phyloP scores from a whole-genome alignment of 768 basidiomycete species.

The Boletus tylopilopsis region DNA sequence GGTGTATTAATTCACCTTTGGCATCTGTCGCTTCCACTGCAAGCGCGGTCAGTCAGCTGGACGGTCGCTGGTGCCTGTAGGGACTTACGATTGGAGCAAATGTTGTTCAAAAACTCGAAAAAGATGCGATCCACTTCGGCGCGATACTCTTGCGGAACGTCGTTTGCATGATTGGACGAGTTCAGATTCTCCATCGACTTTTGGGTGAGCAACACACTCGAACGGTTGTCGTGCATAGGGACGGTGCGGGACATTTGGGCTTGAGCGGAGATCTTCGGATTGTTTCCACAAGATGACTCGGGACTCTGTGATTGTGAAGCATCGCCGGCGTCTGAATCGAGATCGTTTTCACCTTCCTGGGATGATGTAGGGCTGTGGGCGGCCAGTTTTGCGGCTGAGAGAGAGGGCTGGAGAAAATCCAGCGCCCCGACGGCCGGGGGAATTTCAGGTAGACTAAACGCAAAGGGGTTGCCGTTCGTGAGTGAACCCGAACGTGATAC shows the following conservation, averaged over 20 bases:
- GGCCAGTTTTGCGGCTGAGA: conserved; percentile 6
- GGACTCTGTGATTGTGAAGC: conserved; percentile 29
- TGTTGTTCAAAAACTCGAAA: conserved; percentile 79
- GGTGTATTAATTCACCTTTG: conserved; percentile 97
- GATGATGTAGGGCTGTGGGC: conserved; percentile 33
- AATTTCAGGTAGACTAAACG: conserved; percentile 34
- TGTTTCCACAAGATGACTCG: conserved; percentile 28
- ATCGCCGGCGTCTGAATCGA: conserved; percentile 41
- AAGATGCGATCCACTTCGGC: conserved; percentile 87
- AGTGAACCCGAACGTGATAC: conserved; percentile 59
- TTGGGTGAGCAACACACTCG: conserved; percentile 13
- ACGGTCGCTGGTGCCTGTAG: conserved; percentile 6
- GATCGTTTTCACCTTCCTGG: conserved; percentile 51
- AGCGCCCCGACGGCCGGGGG: conserved; percentile 24
- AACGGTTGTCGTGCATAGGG: conserved; percentile 13
- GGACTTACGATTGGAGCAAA: conserved; percentile 84
- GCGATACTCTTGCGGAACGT: conserved; percentile 78
- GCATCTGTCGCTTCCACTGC: conserved; percentile 88
- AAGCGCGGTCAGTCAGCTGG: conserved; percentile 17
- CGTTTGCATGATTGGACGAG: conserved; percentile 41
- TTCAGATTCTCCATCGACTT: conserved; percentile 27
- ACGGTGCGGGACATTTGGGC: conserved; percentile 18
- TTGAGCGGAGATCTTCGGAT: conserved; percentile 21
- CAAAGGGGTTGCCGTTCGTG: conserved; percentile 41
- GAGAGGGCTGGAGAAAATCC: conserved; percentile 29